Evolutionary conservation across 192 early-diverging fungal genomes (phyloP).

Genomic region (Coemansia sp.): DNA sequence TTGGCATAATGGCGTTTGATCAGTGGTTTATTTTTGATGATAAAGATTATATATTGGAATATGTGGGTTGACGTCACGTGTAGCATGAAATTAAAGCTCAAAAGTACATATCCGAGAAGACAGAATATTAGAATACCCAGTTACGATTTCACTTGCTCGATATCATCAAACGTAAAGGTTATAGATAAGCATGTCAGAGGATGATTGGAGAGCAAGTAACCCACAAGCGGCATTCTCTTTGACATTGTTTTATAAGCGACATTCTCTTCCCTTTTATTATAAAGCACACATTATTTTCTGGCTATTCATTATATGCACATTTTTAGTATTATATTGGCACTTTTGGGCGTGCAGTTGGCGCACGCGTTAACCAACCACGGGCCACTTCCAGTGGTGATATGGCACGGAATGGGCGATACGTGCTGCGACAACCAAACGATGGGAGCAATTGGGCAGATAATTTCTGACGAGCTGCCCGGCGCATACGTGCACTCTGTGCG

Average conservation of each 20-base stretch:
- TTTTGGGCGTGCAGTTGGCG: not conserved
- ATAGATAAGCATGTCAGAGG: too few relatives aligned
- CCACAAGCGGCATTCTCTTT: too few relatives aligned
- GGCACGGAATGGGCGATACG: conserved; percentile 91
- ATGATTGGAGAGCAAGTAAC: too few relatives aligned
- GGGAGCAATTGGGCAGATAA: conserved; percentile 43
- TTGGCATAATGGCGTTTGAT: not conserved
- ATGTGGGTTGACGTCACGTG: conserved; percentile 13
- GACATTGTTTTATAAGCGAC: too few relatives aligned
- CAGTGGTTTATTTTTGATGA: not conserved
- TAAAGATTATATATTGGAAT: not conserved
- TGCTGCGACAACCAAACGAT: conserved; percentile 72
- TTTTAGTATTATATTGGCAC: not conserved
- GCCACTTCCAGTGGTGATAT: conserved; percentile 63
- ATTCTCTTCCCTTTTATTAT: not conserved
- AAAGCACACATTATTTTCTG: not conserved
- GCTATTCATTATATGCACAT: not conserved
- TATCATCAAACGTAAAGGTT: too few relatives aligned
- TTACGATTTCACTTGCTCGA: too few relatives aligned
- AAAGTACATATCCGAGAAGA: too few relatives aligned
- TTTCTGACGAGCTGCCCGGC: conserved; percentile 59
- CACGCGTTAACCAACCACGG: not conserved
- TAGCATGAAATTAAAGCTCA: conserved; percentile 1
- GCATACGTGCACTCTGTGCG: conserved; percentile 76
- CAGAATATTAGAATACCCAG: too few relatives aligned